Conservation (phyloP, 2,329 filamentous ascomycete species). For the Dactylellina drechsleri region DNA sequence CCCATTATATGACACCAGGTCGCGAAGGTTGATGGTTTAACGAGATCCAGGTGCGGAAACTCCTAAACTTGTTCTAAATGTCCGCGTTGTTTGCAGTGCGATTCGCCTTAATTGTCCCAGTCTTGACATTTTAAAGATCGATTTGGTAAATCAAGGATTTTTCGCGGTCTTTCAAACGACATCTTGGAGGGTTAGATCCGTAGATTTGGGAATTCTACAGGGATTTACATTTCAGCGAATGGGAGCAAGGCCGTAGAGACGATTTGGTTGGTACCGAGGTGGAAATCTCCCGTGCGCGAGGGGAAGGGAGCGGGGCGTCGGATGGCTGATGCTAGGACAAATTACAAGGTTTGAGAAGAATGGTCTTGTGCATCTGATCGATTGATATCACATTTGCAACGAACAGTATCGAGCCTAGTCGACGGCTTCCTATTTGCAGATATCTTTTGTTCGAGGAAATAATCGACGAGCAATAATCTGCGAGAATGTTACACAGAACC, state of each 20-base stretch:
- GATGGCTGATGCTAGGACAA: no score
- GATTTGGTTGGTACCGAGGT: background rate
- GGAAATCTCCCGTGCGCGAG: no score
- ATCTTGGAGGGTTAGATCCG: slow-evolving; percentile 9
- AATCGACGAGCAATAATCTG: slow-evolving; percentile 26
- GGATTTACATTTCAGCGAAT: slow-evolving; percentile 21
- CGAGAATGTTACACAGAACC: slow-evolving; percentile 30
- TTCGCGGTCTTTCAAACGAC: no score
- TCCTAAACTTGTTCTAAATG: no score
- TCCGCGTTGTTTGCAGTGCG: no score
- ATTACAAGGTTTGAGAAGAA: no score
- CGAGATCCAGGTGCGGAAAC: slow-evolving; percentile 4
- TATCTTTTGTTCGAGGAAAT: slow-evolving; percentile 21
- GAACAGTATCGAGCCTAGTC: background rate
- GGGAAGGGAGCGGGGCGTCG: no score
- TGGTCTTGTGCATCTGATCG: no score
- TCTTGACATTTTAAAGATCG: slow-evolving; percentile 4
- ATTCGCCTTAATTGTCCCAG: background rate
- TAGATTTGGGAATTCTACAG: slow-evolving; percentile 35
- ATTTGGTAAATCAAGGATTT: background rate
- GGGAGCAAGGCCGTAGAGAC: background rate
- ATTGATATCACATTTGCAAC: slow-evolving; percentile 4
- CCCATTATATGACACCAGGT: background rate
- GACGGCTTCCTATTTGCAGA: background rate
- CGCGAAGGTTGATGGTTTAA: background rate